Conservation (phyloP, 257 asterid species). For the Penstemon davidsonii region DNA sequence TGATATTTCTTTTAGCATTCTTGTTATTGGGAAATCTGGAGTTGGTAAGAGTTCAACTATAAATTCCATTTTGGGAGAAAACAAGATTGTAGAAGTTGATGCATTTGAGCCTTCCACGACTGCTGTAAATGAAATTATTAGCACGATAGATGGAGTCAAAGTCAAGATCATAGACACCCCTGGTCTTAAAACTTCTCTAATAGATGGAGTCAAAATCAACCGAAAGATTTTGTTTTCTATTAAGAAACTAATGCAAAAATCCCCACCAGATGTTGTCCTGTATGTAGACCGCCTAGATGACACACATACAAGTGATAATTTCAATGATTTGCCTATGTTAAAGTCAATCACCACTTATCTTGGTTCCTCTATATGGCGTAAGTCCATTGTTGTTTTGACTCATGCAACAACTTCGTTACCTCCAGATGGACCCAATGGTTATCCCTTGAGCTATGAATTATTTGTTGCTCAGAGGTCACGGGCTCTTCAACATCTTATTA, state of each 20-base stretch:
- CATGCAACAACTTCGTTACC: conserved; percentile 60
- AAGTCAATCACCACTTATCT: conserved; percentile 52
- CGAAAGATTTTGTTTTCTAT: conserved; percentile 50
- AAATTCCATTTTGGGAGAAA: conserved; percentile 73
- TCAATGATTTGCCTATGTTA: conserved; percentile 56
- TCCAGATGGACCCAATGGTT: conserved; percentile 63
- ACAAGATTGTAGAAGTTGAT: conserved; percentile 33
- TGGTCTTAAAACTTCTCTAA: conserved; percentile 57
- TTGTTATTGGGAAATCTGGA: conserved; percentile 88
- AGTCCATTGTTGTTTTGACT: conserved; percentile 57
- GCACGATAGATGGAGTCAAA: conserved; percentile 51
- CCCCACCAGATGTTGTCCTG: conserved; percentile 71
- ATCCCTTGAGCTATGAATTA: conserved; percentile 47
- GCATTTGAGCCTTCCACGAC: conserved; percentile 75
- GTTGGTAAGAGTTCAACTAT: conserved; percentile 96
- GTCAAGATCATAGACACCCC: conserved; percentile 83
- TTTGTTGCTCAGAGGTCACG: conserved; percentile 46
- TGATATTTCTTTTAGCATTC: conserved; percentile 43
- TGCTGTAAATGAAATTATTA: conserved; percentile 50
- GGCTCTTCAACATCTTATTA: conserved; percentile 46
- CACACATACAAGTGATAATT: conserved; percentile 32
- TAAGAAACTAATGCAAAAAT: conserved; percentile 52
- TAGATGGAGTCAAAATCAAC: conserved; percentile 48
- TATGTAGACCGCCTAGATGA: conserved; percentile 74
- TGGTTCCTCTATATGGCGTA: conserved; percentile 72